phyloP scores from a whole-genome alignment of 257 asterid species.

The Prunella vulgaris region DNA sequence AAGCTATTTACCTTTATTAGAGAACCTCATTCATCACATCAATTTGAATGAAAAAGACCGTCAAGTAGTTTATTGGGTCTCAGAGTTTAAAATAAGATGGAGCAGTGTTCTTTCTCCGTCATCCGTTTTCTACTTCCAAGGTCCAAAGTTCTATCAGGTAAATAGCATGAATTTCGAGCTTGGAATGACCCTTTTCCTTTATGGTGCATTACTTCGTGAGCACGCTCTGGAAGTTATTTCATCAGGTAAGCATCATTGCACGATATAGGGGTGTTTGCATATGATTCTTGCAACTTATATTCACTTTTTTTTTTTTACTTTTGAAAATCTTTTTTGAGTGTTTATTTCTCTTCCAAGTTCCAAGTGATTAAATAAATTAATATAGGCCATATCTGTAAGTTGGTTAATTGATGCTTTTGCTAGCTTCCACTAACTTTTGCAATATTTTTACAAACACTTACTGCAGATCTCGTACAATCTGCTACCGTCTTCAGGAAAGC shows the following conservation, averaged over 20 bases:
- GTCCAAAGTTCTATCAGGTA: slow-evolving; percentile 43
- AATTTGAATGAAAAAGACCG: slow-evolving; percentile 10
- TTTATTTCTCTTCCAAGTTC: neutral
- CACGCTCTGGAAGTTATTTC: slow-evolving; percentile 48
- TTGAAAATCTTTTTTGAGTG: neutral
- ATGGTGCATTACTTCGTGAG: slow-evolving; percentile 50
- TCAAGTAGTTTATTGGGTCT: slow-evolving; percentile 24
- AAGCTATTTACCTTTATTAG: slow-evolving; percentile 52
- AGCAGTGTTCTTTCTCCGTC: slow-evolving; percentile 43
- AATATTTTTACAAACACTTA: neutral
- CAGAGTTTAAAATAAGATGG: slow-evolving; percentile 56
- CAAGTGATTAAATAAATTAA: too few species aligned
- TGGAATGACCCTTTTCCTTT: slow-evolving; percentile 50
- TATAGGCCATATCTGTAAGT: neutral
- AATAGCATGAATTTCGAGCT: slow-evolving; percentile 42
- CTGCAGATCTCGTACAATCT: slow-evolving; percentile 62
- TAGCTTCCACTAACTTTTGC: neutral
- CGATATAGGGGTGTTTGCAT: too few species aligned
- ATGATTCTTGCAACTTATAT: neutral
- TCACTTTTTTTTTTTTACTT: neutral
- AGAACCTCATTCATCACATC: slow-evolving; percentile 41
- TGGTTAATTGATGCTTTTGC: neutral
- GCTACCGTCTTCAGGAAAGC: slow-evolving; percentile 60
- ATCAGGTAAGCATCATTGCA: slow-evolving; percentile 40
- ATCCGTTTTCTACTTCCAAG: slow-evolving; percentile 26